Evolutionary conservation across 345 rosid genomes (phyloP), one percentile per base, ranked within the genome.

Genomic region (Eutrema yunnanense): DNA sequence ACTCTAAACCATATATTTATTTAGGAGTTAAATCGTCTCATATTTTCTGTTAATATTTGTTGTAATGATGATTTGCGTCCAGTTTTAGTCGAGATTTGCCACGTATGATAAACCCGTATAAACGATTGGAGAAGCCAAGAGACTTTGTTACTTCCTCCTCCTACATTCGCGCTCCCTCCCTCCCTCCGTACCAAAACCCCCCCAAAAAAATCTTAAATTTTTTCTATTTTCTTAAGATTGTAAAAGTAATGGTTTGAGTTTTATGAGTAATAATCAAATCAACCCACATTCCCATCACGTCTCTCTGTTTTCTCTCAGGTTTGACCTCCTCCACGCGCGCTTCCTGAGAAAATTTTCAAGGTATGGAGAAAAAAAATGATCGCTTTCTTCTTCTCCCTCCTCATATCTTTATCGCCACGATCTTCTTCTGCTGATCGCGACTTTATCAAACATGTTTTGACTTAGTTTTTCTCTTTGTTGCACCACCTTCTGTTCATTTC

Each of bases 241-340:
- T 22, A 22, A 22, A 22, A 22, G 22, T 22, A 22, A 22, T 22
- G 22, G 22, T 1, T 22, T 51, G 37, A 34, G 32, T 73, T 74
- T 42, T 57, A 59, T 61, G 10, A 69, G 46, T 43, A 41, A 19
- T 19, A 19, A n/a, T 76, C 49, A 27, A 75, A 75, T 62, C 58
- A 69, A 49, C 38, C 46, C 71, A 76, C 79, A 62, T 76, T 62
- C 79, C 53, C 47, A 30, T 69, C 79, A 69, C 79, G 79, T 76
- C 78, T 67, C 46, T 30, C 44, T 57, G 66, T 6, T 66, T 50
- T 66, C 66, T 67, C 73, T 52, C 62, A 61, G 14, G 69, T 67
- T 74, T 14, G 69, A 74, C 73, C 49, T 63, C 53, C 44, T 62
- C 75, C 51, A 61, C 74, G 74, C 44, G 32, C 60, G 38, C 50